Evolutionary conservation across 371 early-diverging fungal genomes (phyloP), one percentile per base, ranked within the genome.

Genomic region (Capillidium rhysosporum): DNA sequence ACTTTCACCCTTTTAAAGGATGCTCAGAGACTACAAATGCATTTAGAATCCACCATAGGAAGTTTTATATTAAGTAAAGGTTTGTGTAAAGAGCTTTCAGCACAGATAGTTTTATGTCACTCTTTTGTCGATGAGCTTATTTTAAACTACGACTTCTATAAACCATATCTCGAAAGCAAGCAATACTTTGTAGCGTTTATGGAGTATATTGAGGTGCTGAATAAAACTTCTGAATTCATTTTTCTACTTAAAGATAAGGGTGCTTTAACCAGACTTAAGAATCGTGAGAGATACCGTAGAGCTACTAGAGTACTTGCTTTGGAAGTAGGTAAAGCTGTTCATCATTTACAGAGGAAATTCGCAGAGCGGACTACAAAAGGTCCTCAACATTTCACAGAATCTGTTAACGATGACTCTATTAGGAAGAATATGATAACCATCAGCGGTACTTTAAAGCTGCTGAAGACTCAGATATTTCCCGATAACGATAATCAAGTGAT

Each of bases 201-300:
- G 30, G 51, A 30, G 23, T 51, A 51, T 51, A 51, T 38, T 39
- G 51, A 51, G 51, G 51, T 21, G 16, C 38, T 51, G 12, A 51
- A 51, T 34, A 51, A 51, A 23, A 39, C 51, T 3, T 38, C 38
- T 18, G 51, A 51, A 28, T 51, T 51, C n/a, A 34, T 51, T 38
- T 24, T 34, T 8, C 12, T 51, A 14, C 38, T 51, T 12, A 51
- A 51, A 38, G 51, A 51, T 31, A 51, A 51, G 51, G 30, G 51
- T 21, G n/a, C 38, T 21, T 39, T 51, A 14, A 51, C 34, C 21
- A 51, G 51, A 23, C 20, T 51, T 9, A 51, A 38, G 51, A 51
- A 51, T 18, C 51, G 38, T 2, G 51, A 51, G 8, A 28, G 28
- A 23, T 51, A 51, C 28, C 30, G 51, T 14, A 38, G 28, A 23